Evolutionary conservation across 768 basidiomycete species (phyloP).

Genomic region (Suillus placidus): DNA sequence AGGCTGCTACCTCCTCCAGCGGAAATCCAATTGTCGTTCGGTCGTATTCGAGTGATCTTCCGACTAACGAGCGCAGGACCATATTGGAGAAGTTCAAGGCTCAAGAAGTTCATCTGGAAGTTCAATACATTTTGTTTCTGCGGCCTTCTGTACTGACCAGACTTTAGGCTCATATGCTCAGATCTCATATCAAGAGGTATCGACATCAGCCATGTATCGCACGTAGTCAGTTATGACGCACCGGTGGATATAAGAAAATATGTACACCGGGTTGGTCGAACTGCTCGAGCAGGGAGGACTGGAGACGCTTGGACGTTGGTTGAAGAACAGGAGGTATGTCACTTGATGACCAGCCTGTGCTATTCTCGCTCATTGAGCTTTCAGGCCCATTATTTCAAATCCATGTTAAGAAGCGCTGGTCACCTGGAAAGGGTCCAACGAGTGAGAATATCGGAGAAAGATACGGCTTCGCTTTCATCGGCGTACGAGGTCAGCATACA

Average conservation of each 20-base stretch:
- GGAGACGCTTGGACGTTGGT: conserved; percentile 96
- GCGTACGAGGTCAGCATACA: conserved; percentile 65
- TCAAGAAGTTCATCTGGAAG: conserved; percentile 83
- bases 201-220: conserved; percentile 88
- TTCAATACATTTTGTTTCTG: conserved; percentile 11
- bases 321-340: conserved; percentile 83
- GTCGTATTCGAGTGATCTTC: conserved; percentile 88
- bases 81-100: conserved; percentile 82
- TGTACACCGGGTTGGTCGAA: conserved; percentile 95
- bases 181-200: conserved; percentile 96
- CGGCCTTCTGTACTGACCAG: conserved; percentile 6
- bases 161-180: conserved; percentile 84
- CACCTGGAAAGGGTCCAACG: conserved; percentile 73
- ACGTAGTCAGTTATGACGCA: conserved; percentile 94
- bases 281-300: conserved; percentile 86
- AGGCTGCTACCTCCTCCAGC: conserved; percentile 43
- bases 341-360: conserved; percentile 7
- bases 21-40: conserved; percentile 46
- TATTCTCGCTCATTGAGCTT: not conserved
- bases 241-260: conserved; percentile 99
- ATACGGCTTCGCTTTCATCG: conserved; percentile 54
- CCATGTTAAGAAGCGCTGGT: conserved; percentile 71
- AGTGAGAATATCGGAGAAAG: conserved; percentile 62
- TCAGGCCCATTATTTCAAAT: conserved; percentile 87
- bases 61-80: conserved; percentile 66